These are phyloP conservation scores for Kwoniella dejecticola DNA, from an alignment of 768 basidiomycete genomes.

Conservation along the genomic window DNA sequence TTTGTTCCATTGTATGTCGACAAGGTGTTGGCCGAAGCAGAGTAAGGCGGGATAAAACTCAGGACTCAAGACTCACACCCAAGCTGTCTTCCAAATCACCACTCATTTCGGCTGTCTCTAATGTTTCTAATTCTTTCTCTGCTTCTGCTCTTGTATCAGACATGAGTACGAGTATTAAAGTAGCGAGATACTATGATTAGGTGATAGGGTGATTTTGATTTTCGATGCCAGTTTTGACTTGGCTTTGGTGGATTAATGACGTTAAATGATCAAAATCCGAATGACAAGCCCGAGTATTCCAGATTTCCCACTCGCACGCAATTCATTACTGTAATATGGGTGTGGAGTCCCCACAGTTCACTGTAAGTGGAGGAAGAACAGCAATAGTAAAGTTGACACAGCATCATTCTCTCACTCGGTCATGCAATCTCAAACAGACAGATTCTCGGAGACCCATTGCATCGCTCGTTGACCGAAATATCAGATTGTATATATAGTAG, in stretches of 20 bases:
- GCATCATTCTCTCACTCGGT: no score
- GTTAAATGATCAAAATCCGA: conserved; percentile 3
- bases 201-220: neutral
- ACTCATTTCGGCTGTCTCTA: conserved; percentile 33
- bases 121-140: conserved; percentile 34
- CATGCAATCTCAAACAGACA: no score
- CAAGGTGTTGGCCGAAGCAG: no score
- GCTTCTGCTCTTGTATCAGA: conserved; percentile 45
- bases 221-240: no score
- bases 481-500: no score
- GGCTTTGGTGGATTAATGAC: conserved; percentile 10
- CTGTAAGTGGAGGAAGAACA: neutral
- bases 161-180: conserved; percentile 23
- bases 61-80: conserved; percentile 46
- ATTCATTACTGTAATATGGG: neutral
- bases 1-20: no score
- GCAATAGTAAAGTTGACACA: neutral
- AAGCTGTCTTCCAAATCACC: conserved; percentile 59
- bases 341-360: conserved; percentile 6
- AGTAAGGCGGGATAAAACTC: no score
- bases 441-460: no score
- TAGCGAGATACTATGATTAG: neutral
- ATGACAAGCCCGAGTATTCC: neutral
- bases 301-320: neutral
- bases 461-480: no score